These are phyloP conservation scores for Anacardium occidentale DNA, from an alignment of 345 rosid species.

Conservation along the genomic window DNA sequence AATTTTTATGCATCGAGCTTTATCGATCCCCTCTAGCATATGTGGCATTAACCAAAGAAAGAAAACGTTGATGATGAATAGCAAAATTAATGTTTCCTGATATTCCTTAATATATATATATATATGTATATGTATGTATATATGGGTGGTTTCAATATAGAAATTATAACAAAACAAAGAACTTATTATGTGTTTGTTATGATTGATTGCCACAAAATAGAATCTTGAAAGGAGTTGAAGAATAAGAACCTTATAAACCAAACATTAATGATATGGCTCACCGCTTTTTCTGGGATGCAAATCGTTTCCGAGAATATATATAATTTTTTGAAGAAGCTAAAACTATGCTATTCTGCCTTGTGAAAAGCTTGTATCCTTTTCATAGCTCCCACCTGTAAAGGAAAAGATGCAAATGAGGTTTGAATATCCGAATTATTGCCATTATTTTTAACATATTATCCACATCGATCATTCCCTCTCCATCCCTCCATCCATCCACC, in stretches of 20 bases:
- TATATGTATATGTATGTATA: too few relatives aligned
- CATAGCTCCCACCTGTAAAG: slow-evolving; percentile 11
- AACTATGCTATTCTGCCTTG: neutral
- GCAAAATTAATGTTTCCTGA: neutral
- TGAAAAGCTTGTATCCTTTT: slow-evolving; percentile 28
- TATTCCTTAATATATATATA: slow-evolving; percentile 9
- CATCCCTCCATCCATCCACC: too few relatives aligned
- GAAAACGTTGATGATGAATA: too few relatives aligned
- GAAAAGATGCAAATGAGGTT: slow-evolving; percentile 13
- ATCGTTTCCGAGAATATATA: slow-evolving; percentile 24
- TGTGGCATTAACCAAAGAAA: slow-evolving; percentile 2
- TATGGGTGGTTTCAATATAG: neutral
- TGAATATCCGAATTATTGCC: slow-evolving; percentile 23
- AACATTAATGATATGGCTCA: slow-evolving; percentile 23
- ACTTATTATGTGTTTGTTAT: slow-evolving; percentile 7
- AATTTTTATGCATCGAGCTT: slow-evolving; percentile 18
- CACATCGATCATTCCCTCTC: slow-evolving; percentile 5
- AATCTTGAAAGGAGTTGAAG: slow-evolving; percentile 30
- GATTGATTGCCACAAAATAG: slow-evolving; percentile 1
- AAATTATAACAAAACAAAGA: neutral
- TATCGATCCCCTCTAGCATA: slow-evolving; percentile 13
- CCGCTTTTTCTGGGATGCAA: slow-evolving; percentile 28
- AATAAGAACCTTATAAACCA: slow-evolving; percentile 27
- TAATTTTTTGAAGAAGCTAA: neutral
- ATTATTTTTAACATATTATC: slow-evolving; percentile 11